Conservation (phyloP, 2,329 filamentous ascomycete genomes). For the Aspergillus awamori region DNA sequence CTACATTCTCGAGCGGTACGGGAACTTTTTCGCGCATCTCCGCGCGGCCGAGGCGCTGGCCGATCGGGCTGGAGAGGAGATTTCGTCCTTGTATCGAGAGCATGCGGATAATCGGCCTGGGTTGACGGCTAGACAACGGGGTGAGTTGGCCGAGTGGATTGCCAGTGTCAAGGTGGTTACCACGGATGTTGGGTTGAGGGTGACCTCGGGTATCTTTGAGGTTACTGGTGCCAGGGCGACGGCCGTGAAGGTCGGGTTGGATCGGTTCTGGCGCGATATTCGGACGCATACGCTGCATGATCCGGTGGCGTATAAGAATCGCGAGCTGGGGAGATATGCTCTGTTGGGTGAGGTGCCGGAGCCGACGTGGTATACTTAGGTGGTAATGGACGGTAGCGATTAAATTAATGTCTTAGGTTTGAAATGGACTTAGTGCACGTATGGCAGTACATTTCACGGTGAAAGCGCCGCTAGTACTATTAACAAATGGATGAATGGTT, state of each 20-base stretch:
- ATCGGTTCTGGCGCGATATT: constrained; percentile 69
- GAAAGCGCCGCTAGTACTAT: too few relatives aligned
- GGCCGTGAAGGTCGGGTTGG: constrained; percentile 60
- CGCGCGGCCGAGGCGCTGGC: constrained; percentile 62
- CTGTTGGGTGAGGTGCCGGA: constrained; percentile 60
- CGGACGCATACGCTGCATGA: constrained; percentile 68
- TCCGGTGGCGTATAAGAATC: constrained; percentile 68
- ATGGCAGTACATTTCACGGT: too few relatives aligned
- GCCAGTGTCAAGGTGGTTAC: constrained; percentile 65
- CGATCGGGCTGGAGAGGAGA: constrained; percentile 57
- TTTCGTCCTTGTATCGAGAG: constrained; percentile 52
- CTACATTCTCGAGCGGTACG: constrained; percentile 67
- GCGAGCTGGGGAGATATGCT: constrained; percentile 62
- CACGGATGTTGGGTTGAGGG: constrained; percentile 61
- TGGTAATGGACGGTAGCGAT: too few relatives aligned
- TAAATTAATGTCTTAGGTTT: too few relatives aligned
- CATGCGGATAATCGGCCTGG: constrained; percentile 44
- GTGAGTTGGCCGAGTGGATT: constrained; percentile 65
- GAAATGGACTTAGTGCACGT: too few relatives aligned
- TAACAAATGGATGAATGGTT: too few relatives aligned
- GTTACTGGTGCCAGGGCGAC: constrained; percentile 64
- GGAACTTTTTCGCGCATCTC: constrained; percentile 65
- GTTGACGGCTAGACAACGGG: constrained; percentile 57
- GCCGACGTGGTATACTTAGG: constrained; percentile 64
- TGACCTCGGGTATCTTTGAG: constrained; percentile 66